phyloP scores from a whole-genome alignment of 495 filamentous ascomycete genomes.

The Clavariopsis aquatica region DNA sequence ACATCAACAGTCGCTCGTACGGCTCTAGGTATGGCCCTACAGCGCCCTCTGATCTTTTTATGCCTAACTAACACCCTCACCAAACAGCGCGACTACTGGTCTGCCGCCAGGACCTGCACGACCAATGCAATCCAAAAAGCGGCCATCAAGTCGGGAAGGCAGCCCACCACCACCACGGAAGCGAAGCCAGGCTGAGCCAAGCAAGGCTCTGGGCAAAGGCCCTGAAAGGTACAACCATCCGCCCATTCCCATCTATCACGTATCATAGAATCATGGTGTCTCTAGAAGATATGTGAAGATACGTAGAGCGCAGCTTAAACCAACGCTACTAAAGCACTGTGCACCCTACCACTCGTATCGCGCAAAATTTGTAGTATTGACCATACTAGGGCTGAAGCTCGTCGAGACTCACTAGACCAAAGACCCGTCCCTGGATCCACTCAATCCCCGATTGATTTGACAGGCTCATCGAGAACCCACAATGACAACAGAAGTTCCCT shows the following conservation, averaged over 20 bases:
- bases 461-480: background rate
- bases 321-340: too few relatives aligned
- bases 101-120: background rate
- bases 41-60: background rate
- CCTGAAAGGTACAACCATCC: background rate
- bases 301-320: too few relatives aligned
- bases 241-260: too few relatives aligned
- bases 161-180: background rate
- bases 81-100: background rate
- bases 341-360: too few relatives aligned
- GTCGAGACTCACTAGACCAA: background rate
- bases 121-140: background rate
- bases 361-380: slow-evolving; percentile 3
- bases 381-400: background rate
- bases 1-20: background rate
- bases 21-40: background rate
- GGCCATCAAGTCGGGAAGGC: background rate
- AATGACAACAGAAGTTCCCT: slow-evolving; percentile 7
- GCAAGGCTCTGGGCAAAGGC: too few relatives aligned
- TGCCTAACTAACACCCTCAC: background rate
- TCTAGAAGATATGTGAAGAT: too few relatives aligned
- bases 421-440: background rate
- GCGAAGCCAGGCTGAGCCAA: background rate
- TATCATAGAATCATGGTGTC: too few relatives aligned
- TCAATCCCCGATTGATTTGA: background rate